Base-by-base conservation (phyloP, 2,329 filamentous ascomycete genomes). In the Diplocarpon rosae region DNA sequence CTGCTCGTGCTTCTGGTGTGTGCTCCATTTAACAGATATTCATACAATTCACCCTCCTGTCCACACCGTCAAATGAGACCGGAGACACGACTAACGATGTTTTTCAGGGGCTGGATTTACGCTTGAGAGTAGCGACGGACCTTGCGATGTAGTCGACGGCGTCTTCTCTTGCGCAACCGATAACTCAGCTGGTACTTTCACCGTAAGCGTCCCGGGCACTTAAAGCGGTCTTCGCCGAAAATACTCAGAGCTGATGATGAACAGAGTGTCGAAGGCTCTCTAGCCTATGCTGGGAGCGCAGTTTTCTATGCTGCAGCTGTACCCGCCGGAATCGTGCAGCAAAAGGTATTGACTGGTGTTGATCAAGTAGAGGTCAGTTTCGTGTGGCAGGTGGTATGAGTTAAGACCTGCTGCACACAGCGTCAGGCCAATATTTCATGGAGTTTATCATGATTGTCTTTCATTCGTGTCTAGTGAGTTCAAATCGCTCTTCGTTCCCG, bases 121-220 rank as follows among this genome's bases (percentile, higher is more conserved):
- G 0, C 62, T 82, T 12, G 67, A 62, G 39, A 75, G 73, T 11
- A 74, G 70, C 39, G 80, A 78, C 56, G 77, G 77, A 8, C 62
- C 59, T 13, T 85, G 80, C 52, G 72, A 70, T 1, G 66, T 83
- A 36, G 64, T 70, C 5, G 62, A 65, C 2, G 71, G 69, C n/a
- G 63, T 64, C 5, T 67, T 83, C 34, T 69, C 65, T 9, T 84
- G 80, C 57, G 73, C 66, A 3, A 65, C 66, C 2, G 61, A 65
- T n/a, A 66, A 72, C 5, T 63, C 59, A 7, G 59, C 63, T 15
- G 62, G 64, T 8, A 54, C 57, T 7, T 64, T 64, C 41, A 59
- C 52, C 16, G 62, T 58, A 56, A 59, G 57, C 56, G 42, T 37
- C 29, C 5, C 17, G 16, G 39, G 31, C 32, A 20, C 5, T 24